A percentile compares a stretch with the other conserved stretches of the same genome.
These are phyloP conservation scores for Schwanniomyces pseudopolymorphus DNA, from an alignment of 805 yeast species.

Conservation along the genomic window DNA sequence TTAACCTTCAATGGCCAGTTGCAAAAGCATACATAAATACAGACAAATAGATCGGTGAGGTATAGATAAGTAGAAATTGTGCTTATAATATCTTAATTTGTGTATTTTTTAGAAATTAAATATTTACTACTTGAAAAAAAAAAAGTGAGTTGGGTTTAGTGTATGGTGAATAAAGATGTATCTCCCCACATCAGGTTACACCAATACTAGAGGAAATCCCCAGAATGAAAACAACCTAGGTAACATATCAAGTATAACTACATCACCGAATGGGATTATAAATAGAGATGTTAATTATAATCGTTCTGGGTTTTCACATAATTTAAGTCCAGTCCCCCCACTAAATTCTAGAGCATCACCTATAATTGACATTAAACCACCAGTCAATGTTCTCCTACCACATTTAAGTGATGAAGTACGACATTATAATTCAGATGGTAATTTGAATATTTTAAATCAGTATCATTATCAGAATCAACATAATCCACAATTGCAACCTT, in stretches of 20 bases:
- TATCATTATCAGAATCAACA: not conserved
- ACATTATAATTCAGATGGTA: not conserved
- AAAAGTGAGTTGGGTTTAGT: not conserved
- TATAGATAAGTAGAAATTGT: not conserved
- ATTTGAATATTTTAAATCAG: not conserved
- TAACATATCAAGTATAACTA: not conserved
- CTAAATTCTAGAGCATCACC: not conserved
- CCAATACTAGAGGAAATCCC: not conserved
- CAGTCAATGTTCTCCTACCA: not conserved
- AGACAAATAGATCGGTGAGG: not conserved
- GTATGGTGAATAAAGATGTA: not conserved
- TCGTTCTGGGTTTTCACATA: not conserved
- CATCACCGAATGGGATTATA: not conserved
- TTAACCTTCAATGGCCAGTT: not conserved
- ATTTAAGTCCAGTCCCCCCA: not conserved
- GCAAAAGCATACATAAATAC: not conserved
- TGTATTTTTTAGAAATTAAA: not conserved
- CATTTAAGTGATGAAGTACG: not conserved
- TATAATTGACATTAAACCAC: not conserved
- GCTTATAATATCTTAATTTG: not conserved
- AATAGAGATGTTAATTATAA: not conserved
- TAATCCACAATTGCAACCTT: slow-evolving; percentile 1
- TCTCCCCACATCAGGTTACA: slow-evolving; percentile 1
- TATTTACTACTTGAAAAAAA: not conserved
- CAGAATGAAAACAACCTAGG: not conserved